Conservation (phyloP, 1,139 yeast genomes). For the Zygosaccharomyces sapae region DNA sequence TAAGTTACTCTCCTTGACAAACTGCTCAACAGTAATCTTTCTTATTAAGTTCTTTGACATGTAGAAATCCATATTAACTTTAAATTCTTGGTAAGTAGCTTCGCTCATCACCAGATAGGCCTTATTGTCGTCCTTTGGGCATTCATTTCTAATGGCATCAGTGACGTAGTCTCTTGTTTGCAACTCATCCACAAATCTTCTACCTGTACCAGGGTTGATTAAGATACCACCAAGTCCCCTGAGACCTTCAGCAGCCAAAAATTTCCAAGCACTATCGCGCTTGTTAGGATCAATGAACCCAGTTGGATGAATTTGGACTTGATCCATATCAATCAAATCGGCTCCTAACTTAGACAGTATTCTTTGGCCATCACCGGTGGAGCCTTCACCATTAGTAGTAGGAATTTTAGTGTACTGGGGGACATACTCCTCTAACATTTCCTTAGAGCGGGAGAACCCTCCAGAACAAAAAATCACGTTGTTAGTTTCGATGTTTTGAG, state of each 20-base stretch:
- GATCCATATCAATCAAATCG: conserved; percentile 64
- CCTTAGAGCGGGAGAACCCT: conserved; percentile 49
- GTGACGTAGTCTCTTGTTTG: conserved; percentile 68
- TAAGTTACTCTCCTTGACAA: conserved; percentile 40
- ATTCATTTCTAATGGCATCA: conserved; percentile 40
- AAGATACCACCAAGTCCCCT: conserved; percentile 76
- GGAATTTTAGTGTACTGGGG: conserved; percentile 63
- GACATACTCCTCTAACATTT: conserved; percentile 55
- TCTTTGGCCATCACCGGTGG: conserved; percentile 74
- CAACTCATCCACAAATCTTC: conserved; percentile 68
- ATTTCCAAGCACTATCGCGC: conserved; percentile 50
- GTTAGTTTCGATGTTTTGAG: conserved; percentile 33
- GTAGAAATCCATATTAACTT: conserved; percentile 58
- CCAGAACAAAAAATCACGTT: conserved; percentile 72
- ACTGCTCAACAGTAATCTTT: conserved; percentile 47
- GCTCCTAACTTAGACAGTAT: conserved; percentile 57
- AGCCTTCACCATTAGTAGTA: conserved; percentile 69
- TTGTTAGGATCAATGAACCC: conserved; percentile 69
- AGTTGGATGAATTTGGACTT: conserved; percentile 79
- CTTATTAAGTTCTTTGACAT: conserved; percentile 61
- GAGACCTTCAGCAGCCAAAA: conserved; percentile 73
- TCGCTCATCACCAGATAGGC: conserved; percentile 40
- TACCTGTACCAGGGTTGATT: conserved; percentile 52
- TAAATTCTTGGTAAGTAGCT: conserved; percentile 37
- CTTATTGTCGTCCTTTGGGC: conserved; percentile 40